phyloP scores from a whole-genome alignment of 495 filamentous ascomycete genomes.

The Aspergillus funiculosus region DNA sequence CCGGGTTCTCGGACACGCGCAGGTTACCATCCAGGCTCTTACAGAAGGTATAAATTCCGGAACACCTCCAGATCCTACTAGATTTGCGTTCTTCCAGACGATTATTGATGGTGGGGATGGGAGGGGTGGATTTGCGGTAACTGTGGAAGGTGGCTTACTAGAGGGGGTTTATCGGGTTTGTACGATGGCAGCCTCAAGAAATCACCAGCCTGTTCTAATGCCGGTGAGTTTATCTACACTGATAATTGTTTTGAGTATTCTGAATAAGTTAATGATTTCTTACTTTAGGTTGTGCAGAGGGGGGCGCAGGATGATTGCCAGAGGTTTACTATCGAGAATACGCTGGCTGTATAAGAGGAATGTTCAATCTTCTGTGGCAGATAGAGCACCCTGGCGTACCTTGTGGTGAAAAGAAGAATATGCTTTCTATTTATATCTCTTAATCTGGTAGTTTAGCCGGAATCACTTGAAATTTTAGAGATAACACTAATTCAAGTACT shows the following conservation, averaged over 20 bases:
- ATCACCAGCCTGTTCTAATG: constrained; percentile 11
- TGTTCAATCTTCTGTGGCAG: no score
- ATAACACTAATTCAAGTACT: no score
- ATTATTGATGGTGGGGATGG: neutral
- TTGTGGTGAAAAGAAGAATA: no score
- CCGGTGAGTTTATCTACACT: constrained; percentile 8
- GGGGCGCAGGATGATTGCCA: constrained; percentile 9
- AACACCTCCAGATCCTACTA: neutral
- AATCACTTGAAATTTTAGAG: no score
- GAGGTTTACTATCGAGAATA: no score
- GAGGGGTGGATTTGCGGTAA: neutral
- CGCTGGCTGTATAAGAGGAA: no score
- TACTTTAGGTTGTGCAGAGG: neutral
- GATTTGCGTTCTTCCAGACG: constrained; percentile 4
- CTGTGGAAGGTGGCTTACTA: neutral
- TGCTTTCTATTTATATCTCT: no score
- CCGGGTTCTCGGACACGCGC: constrained; percentile 4
- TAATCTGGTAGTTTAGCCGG: no score
- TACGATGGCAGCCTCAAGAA: constrained; percentile 9
- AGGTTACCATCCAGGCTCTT: constrained; percentile 2
- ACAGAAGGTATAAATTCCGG: neutral
- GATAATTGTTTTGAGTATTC: no score
- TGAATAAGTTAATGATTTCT: no score
- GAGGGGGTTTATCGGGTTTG: constrained; percentile 6
- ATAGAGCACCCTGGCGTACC: no score